Evolutionary conservation across 2,329 filamentous ascomycete species (phyloP).

Genomic region (Ceratocystis papillata): DNA sequence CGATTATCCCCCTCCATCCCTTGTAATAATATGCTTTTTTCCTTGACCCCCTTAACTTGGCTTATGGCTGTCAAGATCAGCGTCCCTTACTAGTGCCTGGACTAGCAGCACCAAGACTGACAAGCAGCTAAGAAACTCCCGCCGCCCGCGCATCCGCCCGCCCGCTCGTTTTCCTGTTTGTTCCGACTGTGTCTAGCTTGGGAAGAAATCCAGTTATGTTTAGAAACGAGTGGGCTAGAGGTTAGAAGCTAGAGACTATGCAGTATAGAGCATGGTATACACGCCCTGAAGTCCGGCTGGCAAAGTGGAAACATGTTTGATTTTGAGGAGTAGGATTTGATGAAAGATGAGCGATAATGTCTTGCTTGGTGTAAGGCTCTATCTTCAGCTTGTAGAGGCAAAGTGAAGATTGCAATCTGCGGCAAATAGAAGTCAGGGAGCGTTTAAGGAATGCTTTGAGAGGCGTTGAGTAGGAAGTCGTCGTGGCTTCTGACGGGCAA

Average conservation of each 20-base stretch:
- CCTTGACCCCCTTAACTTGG: neutral
- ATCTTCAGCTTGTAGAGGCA: neutral
- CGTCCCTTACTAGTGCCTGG: neutral
- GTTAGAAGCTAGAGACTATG: too few species aligned
- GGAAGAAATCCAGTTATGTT: neutral
- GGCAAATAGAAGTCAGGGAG: too few species aligned
- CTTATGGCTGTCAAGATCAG: slow-evolving; percentile 1
- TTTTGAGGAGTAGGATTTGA: neutral
- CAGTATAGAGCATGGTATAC: neutral
- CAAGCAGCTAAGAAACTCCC: neutral
- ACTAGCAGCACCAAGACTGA: slow-evolving; percentile 5
- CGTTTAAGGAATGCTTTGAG: too few species aligned
- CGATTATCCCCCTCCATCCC: too few species aligned
- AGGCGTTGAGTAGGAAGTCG: too few species aligned
- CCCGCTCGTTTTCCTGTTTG: neutral
- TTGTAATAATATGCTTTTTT: too few species aligned
- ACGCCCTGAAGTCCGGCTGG: neutral
- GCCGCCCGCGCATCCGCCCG: neutral
- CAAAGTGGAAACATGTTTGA: slow-evolving; percentile 2
- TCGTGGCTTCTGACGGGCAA: neutral
- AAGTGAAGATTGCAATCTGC: too few species aligned
- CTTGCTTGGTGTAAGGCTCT: neutral
- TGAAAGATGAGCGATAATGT: neutral
- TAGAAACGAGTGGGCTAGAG: neutral
- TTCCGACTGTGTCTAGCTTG: neutral